A percentile compares a stretch with the other conserved stretches of the same genome.
These are phyloP conservation scores for Neospermospora avenae DNA, from an alignment of 2,329 filamentous ascomycete species.

Conservation along the genomic window DNA sequence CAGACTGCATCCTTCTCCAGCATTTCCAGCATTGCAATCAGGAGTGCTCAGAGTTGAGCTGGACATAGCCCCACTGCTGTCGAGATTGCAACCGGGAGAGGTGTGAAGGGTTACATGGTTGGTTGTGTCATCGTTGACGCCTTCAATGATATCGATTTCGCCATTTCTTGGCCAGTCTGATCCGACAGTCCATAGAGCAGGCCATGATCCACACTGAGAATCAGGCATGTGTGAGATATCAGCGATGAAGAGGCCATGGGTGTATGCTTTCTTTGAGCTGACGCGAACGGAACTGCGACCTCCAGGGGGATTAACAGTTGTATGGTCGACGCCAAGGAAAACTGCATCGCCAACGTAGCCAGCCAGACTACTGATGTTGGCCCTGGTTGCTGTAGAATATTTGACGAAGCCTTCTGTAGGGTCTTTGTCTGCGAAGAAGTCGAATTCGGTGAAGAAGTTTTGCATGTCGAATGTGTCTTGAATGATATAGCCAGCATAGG, in stretches of 20 bases:
- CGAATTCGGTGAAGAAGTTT: constrained; percentile 46
- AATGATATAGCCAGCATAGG: constrained; percentile 40
- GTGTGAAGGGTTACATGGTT: constrained; percentile 70
- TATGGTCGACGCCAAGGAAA: constrained; percentile 68
- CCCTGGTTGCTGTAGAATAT: constrained; percentile 53
- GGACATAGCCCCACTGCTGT: constrained; percentile 45
- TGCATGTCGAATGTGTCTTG: constrained; percentile 42
- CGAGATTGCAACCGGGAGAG: constrained; percentile 54
- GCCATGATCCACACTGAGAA: constrained; percentile 56
- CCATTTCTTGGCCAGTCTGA: constrained; percentile 64
- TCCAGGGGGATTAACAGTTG: constrained; percentile 48
- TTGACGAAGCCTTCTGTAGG: constrained; percentile 74
- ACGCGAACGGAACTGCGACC: constrained; percentile 72
- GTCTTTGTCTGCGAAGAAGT: constrained; percentile 56
- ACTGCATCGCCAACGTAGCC: constrained; percentile 45
- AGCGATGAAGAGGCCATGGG: constrained; percentile 53
- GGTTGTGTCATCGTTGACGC: constrained; percentile 59
- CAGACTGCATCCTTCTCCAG: constrained; percentile 58
- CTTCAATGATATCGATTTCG: constrained; percentile 80
- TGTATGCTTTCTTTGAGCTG: constrained; percentile 50
- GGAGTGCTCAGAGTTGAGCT: constrained; percentile 41
- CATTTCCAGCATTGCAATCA: constrained; percentile 54
- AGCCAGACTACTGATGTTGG: constrained; percentile 51
- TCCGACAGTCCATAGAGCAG: constrained; percentile 56
- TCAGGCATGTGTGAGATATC: constrained; percentile 59